phyloP scores from a whole-genome alignment of 148 eudicot genomes.

The Nyssa sinensis region DNA sequence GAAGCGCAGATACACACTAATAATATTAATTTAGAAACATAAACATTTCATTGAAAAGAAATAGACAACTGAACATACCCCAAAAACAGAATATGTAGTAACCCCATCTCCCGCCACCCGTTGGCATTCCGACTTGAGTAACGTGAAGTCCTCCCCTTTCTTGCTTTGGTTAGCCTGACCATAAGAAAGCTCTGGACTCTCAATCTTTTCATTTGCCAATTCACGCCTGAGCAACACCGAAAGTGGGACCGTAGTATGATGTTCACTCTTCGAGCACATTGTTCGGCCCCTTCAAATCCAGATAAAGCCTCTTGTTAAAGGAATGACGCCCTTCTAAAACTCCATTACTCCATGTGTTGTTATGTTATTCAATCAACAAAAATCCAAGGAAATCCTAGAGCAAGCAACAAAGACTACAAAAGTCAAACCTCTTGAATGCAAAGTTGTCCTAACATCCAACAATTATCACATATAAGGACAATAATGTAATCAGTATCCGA shows the following conservation, averaged over 20 bases:
- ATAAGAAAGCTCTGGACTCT: conserved; percentile 62
- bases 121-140: conserved; percentile 81
- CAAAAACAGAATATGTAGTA: conserved; percentile 84
- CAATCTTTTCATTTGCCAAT: conserved; percentile 77
- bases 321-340: conserved; percentile 1
- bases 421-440: not conserved
- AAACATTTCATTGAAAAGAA: not conserved
- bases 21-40: not conserved
- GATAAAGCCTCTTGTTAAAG: not conserved
- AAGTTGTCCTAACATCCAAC: not conserved
- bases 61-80: conserved; percentile 37
- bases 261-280: conserved; percentile 87
- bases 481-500: not conserved
- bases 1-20: not conserved
- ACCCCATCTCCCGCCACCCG: conserved; percentile 82
- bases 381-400: conserved; percentile 23
- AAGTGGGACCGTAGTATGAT: conserved; percentile 80
- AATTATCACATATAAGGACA: not conserved
- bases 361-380: conserved; percentile 15
- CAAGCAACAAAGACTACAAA: not conserved
- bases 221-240: conserved; percentile 84
- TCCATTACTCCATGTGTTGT: conserved; percentile 12
- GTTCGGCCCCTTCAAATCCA: conserved; percentile 18
- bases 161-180: conserved; percentile 87
- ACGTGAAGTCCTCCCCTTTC: conserved; percentile 91